Conservation (phyloP, 2,329 filamentous ascomycete genomes). For the Aspergillus calidoustus region DNA sequence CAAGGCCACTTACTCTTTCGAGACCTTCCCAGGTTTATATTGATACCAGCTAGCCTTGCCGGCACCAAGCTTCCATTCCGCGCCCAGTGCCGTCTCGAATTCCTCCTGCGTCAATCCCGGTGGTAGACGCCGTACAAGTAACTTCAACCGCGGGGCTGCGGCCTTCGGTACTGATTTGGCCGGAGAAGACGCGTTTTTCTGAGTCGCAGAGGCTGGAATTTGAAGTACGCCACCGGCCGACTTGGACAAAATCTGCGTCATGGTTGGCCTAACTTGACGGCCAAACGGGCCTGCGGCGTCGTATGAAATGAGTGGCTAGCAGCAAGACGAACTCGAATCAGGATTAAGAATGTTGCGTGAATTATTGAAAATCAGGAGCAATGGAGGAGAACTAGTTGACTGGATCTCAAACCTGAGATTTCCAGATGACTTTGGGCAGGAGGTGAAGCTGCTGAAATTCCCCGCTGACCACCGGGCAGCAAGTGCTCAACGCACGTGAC, state of each 20-base stretch:
- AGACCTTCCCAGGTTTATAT: constrained; percentile 76
- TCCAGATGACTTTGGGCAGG: constrained; percentile 6
- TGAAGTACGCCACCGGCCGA: constrained; percentile 59
- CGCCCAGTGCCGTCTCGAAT: constrained; percentile 72
- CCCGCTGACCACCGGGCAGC: constrained; percentile 16
- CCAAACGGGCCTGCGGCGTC: neutral
- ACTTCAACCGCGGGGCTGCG: constrained; percentile 72
- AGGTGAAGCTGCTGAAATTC: constrained; percentile 3
- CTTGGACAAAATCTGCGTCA: constrained; percentile 38
- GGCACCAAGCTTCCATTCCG: constrained; percentile 78
- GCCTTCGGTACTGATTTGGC: constrained; percentile 52
- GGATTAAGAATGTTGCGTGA: neutral
- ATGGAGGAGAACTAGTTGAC: neutral
- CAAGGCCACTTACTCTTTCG: constrained; percentile 69
- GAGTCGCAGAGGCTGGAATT: constrained; percentile 53
- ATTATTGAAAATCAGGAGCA: neutral
- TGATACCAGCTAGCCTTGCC: constrained; percentile 85
- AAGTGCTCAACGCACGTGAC: constrained; percentile 14
- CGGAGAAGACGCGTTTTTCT: constrained; percentile 47
- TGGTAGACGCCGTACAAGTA: constrained; percentile 81
- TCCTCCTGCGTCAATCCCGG: constrained; percentile 82
- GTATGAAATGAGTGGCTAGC: neutral
- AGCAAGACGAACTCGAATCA: neutral
- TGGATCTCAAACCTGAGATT: neutral
- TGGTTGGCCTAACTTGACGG: constrained; percentile 16